These are phyloP conservation scores for Arthrocladium fulminans DNA, from an alignment of 2,329 filamentous ascomycete genomes.

Conservation along the genomic window DNA sequence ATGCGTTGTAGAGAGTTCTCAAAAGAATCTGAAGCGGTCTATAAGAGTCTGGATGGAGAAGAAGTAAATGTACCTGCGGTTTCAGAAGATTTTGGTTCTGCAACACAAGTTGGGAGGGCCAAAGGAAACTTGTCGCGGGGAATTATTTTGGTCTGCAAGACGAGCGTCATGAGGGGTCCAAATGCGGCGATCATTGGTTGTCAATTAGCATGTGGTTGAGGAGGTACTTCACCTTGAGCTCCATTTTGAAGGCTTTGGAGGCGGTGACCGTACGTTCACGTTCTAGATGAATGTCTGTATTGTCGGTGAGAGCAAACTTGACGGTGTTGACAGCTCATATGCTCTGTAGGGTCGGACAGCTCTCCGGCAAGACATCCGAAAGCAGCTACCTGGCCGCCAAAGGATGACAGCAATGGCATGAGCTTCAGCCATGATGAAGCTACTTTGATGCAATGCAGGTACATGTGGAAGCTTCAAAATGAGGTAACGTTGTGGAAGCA, in stretches of 20 bases:
- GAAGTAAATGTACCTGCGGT: not conserved
- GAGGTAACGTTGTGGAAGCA: too few relatives aligned
- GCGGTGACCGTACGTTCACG: constrained; percentile 3
- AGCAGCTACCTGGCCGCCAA: constrained; percentile 3
- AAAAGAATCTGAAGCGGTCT: not conserved
- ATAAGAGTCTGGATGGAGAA: not conserved
- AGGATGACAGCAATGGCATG: not conserved
- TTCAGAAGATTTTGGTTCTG: not conserved
- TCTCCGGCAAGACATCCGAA: not conserved
- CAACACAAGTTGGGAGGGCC: not conserved
- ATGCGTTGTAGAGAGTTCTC: not conserved
- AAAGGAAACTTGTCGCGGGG: constrained; percentile 6
- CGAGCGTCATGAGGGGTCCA: constrained; percentile 6
- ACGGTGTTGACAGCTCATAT: not conserved
- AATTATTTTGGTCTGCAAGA: constrained; percentile 1
- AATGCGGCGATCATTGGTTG: not conserved
- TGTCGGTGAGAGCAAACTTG: constrained; percentile 5
- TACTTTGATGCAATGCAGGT: too few relatives aligned
- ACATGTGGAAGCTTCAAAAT: too few relatives aligned
- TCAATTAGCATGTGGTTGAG: not conserved
- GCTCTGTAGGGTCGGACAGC: not conserved
- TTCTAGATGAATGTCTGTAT: not conserved
- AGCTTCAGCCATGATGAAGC: not conserved
- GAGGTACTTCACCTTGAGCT: not conserved
- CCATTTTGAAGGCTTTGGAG: not conserved